Conservation (phyloP, 352 stramenopile genomes). For the Globisporangium sylvaticum region DNA sequence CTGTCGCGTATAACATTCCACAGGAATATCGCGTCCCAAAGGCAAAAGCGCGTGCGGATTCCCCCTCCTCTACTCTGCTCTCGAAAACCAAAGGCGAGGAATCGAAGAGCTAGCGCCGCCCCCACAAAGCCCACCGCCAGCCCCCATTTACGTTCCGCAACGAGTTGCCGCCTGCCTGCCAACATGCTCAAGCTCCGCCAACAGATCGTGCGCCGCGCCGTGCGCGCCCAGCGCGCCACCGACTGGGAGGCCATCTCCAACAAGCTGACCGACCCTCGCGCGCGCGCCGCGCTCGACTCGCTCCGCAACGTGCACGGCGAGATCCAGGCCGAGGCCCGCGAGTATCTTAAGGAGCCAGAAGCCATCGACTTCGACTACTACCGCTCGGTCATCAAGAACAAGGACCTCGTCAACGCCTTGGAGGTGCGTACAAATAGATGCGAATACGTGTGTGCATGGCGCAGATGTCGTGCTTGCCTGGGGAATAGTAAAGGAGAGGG, state of each 20-base stretch:
- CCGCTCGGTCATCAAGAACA: constrained; percentile 85
- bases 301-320: constrained; percentile 76
- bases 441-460: background rate
- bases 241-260: constrained; percentile 68
- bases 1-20: background rate
- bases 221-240: constrained; percentile 48
- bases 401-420: constrained; percentile 81
- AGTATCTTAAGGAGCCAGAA: constrained; percentile 74
- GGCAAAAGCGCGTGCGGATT: constrained; percentile 3
- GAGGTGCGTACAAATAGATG: constrained; percentile 29
- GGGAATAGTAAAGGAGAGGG: background rate
- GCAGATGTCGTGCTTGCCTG: background rate
- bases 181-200: constrained; percentile 75
- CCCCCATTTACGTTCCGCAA: constrained; percentile 4
- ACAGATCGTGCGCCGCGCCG: constrained; percentile 63
- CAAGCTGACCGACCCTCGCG: constrained; percentile 76
- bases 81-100: constrained; percentile 25
- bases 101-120: constrained; percentile 4
- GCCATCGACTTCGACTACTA: constrained; percentile 87
- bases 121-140: constrained; percentile 8
- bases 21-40: background rate
- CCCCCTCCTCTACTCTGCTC: background rate
- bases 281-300: constrained; percentile 70
- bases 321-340: constrained; percentile 66
- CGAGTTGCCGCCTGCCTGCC: constrained; percentile 7